Conservation (phyloP, 2,329 filamentous ascomycete species). For the Hyphodiscus sp. region DNA sequence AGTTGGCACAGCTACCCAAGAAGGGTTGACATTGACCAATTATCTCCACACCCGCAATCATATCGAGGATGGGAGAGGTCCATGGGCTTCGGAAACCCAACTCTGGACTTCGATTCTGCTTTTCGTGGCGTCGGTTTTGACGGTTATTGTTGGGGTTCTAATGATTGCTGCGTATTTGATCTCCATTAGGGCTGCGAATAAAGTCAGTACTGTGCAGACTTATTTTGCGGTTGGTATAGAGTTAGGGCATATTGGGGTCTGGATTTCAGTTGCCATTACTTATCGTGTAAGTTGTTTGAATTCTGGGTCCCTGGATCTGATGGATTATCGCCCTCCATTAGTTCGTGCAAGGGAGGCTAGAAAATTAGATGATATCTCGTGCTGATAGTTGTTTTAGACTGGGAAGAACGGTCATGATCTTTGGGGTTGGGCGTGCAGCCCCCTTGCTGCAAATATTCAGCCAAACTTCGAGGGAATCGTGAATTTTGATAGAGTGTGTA, state of each 20-base stretch:
- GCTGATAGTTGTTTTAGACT: neutral
- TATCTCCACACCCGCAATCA: neutral
- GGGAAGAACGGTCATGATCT: slow-evolving; percentile 18
- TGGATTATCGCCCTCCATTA: too few species aligned
- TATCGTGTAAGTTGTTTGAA: slow-evolving; percentile 8
- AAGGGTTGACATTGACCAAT: neutral
- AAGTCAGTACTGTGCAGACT: slow-evolving; percentile 7
- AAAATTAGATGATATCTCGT: too few species aligned
- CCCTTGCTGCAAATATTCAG: slow-evolving; percentile 14
- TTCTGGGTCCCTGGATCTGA: too few species aligned
- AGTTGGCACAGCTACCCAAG: neutral
- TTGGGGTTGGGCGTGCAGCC: slow-evolving; percentile 19
- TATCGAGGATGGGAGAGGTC: neutral
- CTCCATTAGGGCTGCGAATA: slow-evolving; percentile 13
- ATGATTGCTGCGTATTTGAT: slow-evolving; percentile 12
- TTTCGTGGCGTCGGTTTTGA: slow-evolving; percentile 8
- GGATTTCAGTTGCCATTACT: slow-evolving; percentile 13
- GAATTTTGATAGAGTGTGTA: slow-evolving; percentile 16
- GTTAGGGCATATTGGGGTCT: slow-evolving; percentile 9
- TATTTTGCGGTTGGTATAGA: slow-evolving; percentile 8
- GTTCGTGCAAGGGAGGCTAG: too few species aligned
- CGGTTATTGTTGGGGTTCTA: slow-evolving; percentile 9
- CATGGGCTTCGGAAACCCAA: neutral
- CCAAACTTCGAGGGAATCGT: slow-evolving; percentile 16
- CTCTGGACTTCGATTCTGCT: slow-evolving; percentile 15